Conservation (phyloP, 2,329 filamentous ascomycete species). For the Chrysoporthe deuterocubensis region DNA sequence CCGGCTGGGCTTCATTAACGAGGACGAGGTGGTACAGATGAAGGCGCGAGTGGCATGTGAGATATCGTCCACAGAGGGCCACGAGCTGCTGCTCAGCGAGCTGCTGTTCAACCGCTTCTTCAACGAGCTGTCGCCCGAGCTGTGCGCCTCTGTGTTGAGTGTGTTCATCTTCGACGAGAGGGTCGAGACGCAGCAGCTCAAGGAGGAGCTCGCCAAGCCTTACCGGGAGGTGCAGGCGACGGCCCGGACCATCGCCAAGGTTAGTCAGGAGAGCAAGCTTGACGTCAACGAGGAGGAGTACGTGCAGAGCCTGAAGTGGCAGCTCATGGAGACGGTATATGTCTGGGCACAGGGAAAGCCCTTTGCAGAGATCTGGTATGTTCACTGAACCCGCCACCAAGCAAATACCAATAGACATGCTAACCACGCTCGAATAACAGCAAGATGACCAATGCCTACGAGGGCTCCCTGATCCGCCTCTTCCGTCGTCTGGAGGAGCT, state of each 20-base stretch:
- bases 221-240: constrained; percentile 86
- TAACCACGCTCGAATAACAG: constrained; percentile 44
- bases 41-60: constrained; percentile 98
- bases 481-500: constrained; percentile 96
- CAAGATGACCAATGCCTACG: constrained; percentile 99
- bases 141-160: constrained; percentile 83
- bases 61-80: constrained; percentile 87
- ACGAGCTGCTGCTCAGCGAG: constrained; percentile 91
- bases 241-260: constrained; percentile 86
- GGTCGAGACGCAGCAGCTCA: constrained; percentile 75
- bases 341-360: constrained; percentile 88
- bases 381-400: constrained; percentile 32
- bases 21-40: constrained; percentile 91
- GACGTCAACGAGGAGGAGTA: constrained; percentile 96
- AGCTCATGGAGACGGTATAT: constrained; percentile 96
- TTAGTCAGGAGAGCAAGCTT: constrained; percentile 92
- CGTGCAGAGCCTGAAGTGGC: constrained; percentile 83
- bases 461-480: constrained; percentile 92
- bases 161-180: constrained; percentile 99
- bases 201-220: constrained; percentile 84
- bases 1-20: constrained; percentile 93
- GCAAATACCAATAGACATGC: background rate
- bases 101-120: constrained; percentile 97
- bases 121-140: constrained; percentile 89
- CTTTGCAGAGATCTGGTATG: constrained; percentile 94